A percentile compares a stretch with the other conserved stretches of the same genome.
These are phyloP conservation scores for Solanum chaucha DNA, from an alignment of 257 asterid genomes.

Conservation along the genomic window DNA sequence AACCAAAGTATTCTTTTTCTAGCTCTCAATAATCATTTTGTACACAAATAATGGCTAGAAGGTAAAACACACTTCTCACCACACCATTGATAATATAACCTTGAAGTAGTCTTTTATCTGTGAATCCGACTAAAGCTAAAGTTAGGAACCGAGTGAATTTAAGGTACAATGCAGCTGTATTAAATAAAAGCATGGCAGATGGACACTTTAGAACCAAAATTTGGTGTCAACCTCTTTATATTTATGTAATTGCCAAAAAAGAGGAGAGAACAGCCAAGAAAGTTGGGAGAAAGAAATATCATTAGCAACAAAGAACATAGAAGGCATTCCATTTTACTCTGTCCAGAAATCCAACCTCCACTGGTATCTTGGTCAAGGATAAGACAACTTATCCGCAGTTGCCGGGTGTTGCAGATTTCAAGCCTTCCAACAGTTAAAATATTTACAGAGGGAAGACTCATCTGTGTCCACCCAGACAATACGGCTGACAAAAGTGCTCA, in stretches of 20 bases:
- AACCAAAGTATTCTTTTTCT: not conserved
- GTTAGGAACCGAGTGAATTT: not conserved
- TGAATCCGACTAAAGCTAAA: not conserved
- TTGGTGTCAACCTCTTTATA: slow-evolving; percentile 10
- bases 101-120: not conserved
- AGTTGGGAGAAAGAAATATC: not conserved
- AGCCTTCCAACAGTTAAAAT: slow-evolving; percentile 15
- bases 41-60: not conserved
- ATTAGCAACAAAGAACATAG: slow-evolving; percentile 11
- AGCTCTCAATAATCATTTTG: not conserved
- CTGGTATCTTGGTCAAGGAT: slow-evolving; percentile 5
- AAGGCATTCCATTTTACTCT: slow-evolving; percentile 5
- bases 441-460: not conserved
- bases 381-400: not conserved
- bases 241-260: slow-evolving; percentile 1
- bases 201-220: slow-evolving; percentile 10
- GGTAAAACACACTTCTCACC: not conserved
- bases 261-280: not conserved
- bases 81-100: not conserved
- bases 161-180: not conserved
- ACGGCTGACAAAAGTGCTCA: not conserved
- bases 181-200: not conserved
- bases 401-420: slow-evolving; percentile 6
- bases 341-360: slow-evolving; percentile 11
- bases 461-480: not conserved